A percentile compares a stretch with the other conserved stretches of the same genome.
Conservation (phyloP, 169 alveolate genomes). For the Toxoplasma gondii region DNA sequence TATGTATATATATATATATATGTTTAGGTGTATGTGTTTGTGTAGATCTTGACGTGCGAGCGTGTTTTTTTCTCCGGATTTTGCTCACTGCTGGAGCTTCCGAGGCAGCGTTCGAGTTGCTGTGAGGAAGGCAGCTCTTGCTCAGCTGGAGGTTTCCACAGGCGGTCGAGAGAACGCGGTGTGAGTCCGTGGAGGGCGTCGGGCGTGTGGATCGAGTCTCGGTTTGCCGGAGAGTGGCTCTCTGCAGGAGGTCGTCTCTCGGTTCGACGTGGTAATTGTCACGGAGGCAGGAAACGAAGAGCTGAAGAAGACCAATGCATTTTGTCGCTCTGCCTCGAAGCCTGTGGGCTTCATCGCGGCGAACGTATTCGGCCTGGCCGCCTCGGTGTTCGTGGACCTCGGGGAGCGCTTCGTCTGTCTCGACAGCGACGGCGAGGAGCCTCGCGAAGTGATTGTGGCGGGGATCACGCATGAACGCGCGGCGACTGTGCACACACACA, state of each 20-base stretch:
- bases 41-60: too few species aligned
- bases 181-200: too few species aligned
- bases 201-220: too few species aligned
- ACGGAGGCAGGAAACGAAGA: slow-evolving; percentile 71
- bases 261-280: slow-evolving; percentile 84
- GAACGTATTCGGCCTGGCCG: slow-evolving; percentile 90
- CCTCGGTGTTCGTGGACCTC: slow-evolving; percentile 96
- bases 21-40: too few species aligned
- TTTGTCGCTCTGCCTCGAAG: slow-evolving; percentile 70
- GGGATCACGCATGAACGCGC: slow-evolving; percentile 82
- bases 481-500: slow-evolving; percentile 79
- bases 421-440: slow-evolving; percentile 89
- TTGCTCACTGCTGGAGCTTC: too few species aligned
- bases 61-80: too few species aligned
- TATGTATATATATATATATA: too few species aligned
- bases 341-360: slow-evolving; percentile 73
- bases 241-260: slow-evolving; percentile 75
- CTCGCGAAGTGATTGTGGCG: slow-evolving; percentile 83
- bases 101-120: too few species aligned
- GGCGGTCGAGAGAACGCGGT: too few species aligned
- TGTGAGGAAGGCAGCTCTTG: too few species aligned
- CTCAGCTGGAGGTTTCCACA: too few species aligned
- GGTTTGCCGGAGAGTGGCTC: neutral
- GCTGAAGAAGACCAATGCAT: slow-evolving; percentile 42
- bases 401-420: slow-evolving; percentile 89